Evolutionary conservation across 371 early-diverging fungal genomes (phyloP).

Genomic region (Haplosporangium sp.): DNA sequence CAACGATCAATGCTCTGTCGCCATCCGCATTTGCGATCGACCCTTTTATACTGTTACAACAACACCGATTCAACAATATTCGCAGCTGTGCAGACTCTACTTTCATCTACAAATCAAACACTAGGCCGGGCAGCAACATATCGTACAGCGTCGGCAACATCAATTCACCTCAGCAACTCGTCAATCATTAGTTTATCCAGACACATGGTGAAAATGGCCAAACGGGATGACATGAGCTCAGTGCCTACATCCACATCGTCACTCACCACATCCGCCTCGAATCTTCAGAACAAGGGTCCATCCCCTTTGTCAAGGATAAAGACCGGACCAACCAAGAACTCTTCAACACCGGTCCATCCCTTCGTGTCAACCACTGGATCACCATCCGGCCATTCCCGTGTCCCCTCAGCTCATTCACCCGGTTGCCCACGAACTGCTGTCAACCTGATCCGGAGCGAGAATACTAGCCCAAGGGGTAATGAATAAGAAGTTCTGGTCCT

Average conservation of each 20-base stretch:
- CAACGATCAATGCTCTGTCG: too few relatives aligned
- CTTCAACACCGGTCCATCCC: slow-evolving; percentile 3
- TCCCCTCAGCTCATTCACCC: slow-evolving; percentile 10
- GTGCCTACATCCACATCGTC: slow-evolving; percentile 4
- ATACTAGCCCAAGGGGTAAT: slow-evolving; percentile 14
- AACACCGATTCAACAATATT: too few relatives aligned
- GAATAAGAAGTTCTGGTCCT: background rate
- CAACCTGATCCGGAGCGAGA: slow-evolving; percentile 13
- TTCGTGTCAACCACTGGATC: slow-evolving; percentile 15
- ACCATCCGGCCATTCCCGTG: slow-evolving; percentile 15
- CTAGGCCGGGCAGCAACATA: too few relatives aligned
- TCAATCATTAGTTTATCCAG: background rate
- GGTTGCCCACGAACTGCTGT: background rate
- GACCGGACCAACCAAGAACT: background rate
- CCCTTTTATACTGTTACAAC: too few relatives aligned
- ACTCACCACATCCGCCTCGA: background rate
- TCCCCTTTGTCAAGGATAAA: slow-evolving; percentile 2
- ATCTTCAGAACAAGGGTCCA: background rate
- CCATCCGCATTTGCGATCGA: too few relatives aligned
- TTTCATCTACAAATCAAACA: too few relatives aligned
- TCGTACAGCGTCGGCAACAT: too few relatives aligned
- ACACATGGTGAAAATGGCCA: slow-evolving; percentile 27
- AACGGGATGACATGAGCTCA: slow-evolving; percentile 22
- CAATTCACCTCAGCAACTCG: too few relatives aligned
- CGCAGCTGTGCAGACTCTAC: too few relatives aligned